Base-by-base conservation (phyloP, 257 asterid genomes). In the Eucommia ulmoides region DNA sequence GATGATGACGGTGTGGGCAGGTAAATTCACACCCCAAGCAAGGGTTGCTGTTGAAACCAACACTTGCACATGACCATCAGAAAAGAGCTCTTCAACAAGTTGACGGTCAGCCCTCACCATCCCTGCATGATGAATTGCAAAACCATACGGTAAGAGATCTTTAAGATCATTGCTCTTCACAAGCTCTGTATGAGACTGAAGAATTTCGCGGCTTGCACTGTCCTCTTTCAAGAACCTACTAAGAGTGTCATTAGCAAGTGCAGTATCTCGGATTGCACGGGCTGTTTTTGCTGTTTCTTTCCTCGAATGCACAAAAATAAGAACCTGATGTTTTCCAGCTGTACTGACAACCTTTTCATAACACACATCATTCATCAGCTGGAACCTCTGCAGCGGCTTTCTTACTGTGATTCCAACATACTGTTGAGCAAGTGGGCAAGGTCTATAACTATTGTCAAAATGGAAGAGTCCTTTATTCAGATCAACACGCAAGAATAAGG, bases 1-100 rank as follows among this genome's bases (percentile, higher is more conserved):
- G 55, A 76, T 76, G 56, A 76, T 76, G 35, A 76, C 83, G 35
- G 80, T 72, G 59, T 76, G 83, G 41, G 83, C 83, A 50, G 83
- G 83, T 67, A 76, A 72, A 54, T 76, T 76, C 42, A 76, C 83
- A 73, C 83, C 83, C 83, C 83, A 76, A 19, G 83, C 83, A 19
- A 76, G 68, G 29, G 83, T 76, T 18, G 83, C 83, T 20, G 83
- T 76, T 26, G 83, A 76, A 58, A 76, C 77, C 70, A 76, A 65
- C 14, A 76, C 80, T 60, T 76, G 83, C 22, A 73, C 77, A 22
- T 76, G 83, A 42, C 80, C 80, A 50, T 76, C 83, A 44, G 80
- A 67, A 61, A 76, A 76, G 58, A 76, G 83, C 62, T 76, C 83
- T 67, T 76, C 83, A 53, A 76, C 83, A 53, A 76, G 62, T 61